These are phyloP conservation scores for Dalechampia spathulata DNA, from an alignment of 441 rosid species.

Conservation along the genomic window DNA sequence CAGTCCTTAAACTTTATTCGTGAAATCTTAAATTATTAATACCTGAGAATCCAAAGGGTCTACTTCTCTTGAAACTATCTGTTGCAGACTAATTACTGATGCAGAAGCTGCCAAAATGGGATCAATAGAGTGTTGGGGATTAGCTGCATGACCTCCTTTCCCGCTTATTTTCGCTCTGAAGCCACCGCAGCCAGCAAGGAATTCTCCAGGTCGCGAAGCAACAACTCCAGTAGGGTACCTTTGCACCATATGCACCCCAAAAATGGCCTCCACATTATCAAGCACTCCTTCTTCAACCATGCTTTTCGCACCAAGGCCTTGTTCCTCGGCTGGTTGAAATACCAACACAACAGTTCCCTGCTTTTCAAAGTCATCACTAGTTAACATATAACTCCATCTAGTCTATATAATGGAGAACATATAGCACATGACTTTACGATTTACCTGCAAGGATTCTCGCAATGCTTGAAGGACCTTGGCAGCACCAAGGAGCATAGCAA, in stretches of 20 bases:
- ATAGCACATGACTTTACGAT: background rate
- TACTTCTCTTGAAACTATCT: slow-evolving; percentile 41
- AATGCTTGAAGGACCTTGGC: slow-evolving; percentile 45
- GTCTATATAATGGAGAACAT: too few species aligned
- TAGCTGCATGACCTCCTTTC: slow-evolving; percentile 58
- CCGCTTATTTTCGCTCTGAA: slow-evolving; percentile 49
- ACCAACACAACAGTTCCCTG: slow-evolving; percentile 55
- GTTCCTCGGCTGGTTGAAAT: slow-evolving; percentile 66
- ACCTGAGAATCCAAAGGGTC: slow-evolving; percentile 61
- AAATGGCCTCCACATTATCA: slow-evolving; percentile 45
- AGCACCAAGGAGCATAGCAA: slow-evolving; percentile 66
- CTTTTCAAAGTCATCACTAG: background rate
- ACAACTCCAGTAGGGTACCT: slow-evolving; percentile 34
- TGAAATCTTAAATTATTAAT: background rate
- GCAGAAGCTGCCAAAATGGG: slow-evolving; percentile 50
- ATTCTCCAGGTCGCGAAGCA: slow-evolving; percentile 39
- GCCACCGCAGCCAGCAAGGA: slow-evolving; percentile 60
- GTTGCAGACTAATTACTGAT: slow-evolving; percentile 43
- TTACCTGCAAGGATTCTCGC: slow-evolving; percentile 32
- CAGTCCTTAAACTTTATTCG: background rate
- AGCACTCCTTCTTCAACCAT: slow-evolving; percentile 47
- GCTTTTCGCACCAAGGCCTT: slow-evolving; percentile 45
- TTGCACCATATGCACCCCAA: slow-evolving; percentile 47
- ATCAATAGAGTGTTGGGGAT: slow-evolving; percentile 46
- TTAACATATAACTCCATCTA: background rate